Evolutionary conservation across 805 yeast species (phyloP).

Genomic region (Lachancea nothofagi): DNA sequence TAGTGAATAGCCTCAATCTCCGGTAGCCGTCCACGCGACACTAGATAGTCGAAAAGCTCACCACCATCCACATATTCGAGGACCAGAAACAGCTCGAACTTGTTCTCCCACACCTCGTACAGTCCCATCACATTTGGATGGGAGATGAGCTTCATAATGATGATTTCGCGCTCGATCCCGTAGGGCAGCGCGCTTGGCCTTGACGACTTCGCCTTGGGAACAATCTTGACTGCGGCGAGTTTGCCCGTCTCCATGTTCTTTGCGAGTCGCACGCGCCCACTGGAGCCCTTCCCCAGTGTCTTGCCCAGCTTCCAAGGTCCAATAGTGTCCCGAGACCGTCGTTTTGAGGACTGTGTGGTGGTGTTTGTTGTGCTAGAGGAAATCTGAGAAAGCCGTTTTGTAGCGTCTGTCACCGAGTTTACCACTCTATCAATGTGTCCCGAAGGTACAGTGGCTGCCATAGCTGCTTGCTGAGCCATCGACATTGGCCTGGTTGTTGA

Average conservation of each 20-base stretch:
- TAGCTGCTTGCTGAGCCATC: conserved; percentile 24
- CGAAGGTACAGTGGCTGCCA: conserved; percentile 4
- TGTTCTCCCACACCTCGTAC: conserved; percentile 97
- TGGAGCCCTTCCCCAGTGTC: conserved; percentile 76
- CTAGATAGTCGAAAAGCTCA: conserved; percentile 70
- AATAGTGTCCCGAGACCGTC: conserved; percentile 39
- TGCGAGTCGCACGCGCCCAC: conserved; percentile 73
- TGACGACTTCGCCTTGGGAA: conserved; percentile 49
- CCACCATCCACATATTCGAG: conserved; percentile 87
- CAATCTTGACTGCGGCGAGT: conserved; percentile 78
- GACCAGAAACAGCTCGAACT: conserved; percentile 76
- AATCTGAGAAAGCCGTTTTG: conserved; percentile 31
- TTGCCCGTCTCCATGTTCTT: conserved; percentile 65
- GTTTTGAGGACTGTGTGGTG: conserved; percentile 28
- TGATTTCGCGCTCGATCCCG: conserved; percentile 95
- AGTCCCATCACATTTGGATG: conserved; percentile 91
- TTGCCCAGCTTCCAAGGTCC: conserved; percentile 84
- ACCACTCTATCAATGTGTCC: conserved; percentile 30
- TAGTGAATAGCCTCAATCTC: conserved; percentile 72
- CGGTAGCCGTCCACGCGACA: conserved; percentile 59
- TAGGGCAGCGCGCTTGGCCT: conserved; percentile 70
- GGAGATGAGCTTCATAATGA: conserved; percentile 90
- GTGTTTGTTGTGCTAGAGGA: conserved; percentile 21
- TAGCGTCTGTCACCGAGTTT: conserved; percentile 33
- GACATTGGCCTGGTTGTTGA: conserved; percentile 11